These are phyloP conservation scores for Gamsiella multidivaricata DNA, from an alignment of 192 early-diverging fungal genomes.

Conservation along the genomic window DNA sequence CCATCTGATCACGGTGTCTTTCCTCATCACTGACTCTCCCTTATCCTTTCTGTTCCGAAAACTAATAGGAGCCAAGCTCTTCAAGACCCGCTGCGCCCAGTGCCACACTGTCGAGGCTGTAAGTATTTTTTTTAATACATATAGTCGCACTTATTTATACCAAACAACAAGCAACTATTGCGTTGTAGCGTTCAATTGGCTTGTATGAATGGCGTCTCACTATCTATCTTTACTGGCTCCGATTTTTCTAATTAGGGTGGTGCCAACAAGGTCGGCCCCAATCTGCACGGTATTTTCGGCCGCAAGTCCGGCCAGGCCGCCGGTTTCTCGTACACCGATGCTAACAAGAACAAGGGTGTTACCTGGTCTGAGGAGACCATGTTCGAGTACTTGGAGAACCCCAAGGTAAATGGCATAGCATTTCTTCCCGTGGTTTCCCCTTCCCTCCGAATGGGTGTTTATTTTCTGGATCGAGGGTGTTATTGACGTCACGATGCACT, in stretches of 20 bases:
- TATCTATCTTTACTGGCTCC: too few species aligned
- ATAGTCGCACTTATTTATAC: too few species aligned
- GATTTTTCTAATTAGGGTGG: too few species aligned
- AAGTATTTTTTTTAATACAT: conserved; percentile 24
- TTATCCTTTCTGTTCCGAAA: background rate
- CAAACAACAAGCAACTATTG: too few species aligned
- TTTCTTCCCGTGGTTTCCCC: background rate
- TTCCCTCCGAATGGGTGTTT: background rate
- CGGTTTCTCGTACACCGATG: conserved; percentile 93
- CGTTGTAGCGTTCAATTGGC: too few species aligned
- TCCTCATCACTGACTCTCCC: background rate
- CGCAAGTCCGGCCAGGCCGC: conserved; percentile 86
- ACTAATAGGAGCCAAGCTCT: conserved; percentile 60
- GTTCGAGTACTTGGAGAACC: conserved; percentile 98
- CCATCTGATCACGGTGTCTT: background rate
- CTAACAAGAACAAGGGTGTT: conserved; percentile 88
- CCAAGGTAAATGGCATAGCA: conserved; percentile 72
- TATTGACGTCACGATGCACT: background rate
- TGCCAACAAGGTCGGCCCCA: conserved; percentile 96
- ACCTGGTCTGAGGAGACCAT: conserved; percentile 91
- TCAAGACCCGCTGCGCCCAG: conserved; percentile 99
- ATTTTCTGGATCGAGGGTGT: background rate
- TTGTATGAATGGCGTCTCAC: too few species aligned
- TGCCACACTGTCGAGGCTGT: conserved; percentile 92
- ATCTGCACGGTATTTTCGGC: conserved; percentile 93